Conservation (phyloP, 169 alveolate genomes). For the Theileria sp. region DNA sequence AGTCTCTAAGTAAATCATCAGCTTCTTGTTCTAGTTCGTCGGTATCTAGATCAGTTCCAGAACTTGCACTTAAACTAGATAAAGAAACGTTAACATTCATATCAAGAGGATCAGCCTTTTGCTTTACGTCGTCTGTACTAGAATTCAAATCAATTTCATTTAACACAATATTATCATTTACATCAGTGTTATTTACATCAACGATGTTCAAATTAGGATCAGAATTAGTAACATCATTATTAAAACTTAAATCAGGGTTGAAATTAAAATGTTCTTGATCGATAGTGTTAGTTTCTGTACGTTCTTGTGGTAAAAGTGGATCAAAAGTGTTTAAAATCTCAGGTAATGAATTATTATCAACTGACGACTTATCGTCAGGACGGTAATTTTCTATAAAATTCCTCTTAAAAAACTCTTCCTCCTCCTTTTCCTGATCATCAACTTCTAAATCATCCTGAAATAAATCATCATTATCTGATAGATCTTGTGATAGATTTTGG, state of each 20-base stretch:
- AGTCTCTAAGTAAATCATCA: background rate
- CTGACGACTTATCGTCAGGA: background rate
- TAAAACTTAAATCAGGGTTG: background rate
- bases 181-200: background rate
- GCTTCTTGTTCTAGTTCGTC: background rate
- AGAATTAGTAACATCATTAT: background rate
- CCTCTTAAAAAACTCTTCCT: constrained; percentile 6
- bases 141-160: background rate
- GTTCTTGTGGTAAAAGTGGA: background rate
- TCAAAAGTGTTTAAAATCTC: background rate
- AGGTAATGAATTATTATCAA: background rate
- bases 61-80: background rate
- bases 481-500: background rate
- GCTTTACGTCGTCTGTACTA: background rate
- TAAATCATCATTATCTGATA: background rate
- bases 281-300: background rate
- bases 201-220: background rate
- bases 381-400: constrained; percentile 13
- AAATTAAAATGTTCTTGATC: background rate
- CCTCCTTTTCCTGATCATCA: constrained; percentile 1
- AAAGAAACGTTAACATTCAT: background rate
- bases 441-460: background rate
- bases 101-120: background rate
- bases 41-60: background rate
- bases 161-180: too few relatives aligned